Evolutionary conservation across 164 flowering plant species (phyloP), one percentile per base, ranked within the genome.

Genomic region (Kingdonia uniflora): DNA sequence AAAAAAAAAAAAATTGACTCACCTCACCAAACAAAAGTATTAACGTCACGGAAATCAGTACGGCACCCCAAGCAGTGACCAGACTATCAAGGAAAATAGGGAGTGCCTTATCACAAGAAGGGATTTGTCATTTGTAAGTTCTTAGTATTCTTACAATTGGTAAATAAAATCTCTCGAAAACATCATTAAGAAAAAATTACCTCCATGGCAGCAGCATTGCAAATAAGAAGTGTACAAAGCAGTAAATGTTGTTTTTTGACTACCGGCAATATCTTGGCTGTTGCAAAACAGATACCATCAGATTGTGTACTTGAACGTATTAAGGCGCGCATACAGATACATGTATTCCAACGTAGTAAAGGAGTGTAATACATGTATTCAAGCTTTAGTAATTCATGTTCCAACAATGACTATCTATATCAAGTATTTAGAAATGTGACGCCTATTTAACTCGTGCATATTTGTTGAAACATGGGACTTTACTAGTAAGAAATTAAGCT

Each of bases 181-280:
- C 19, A 20, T 13, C 11, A 35, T 19, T 5, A 51, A 16, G 2
- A 38, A 45, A 23, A 20, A 13, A n/a, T 37, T 76, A 92, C 98
- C 99, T 92, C 99, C 99, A 92, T 92, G 5, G 99, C 91, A 54
- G 86, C 95, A 53, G 99, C 95, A 81, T 92, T 92, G 76, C 83
- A 86, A 19, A 92, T 82, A 49, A 92, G 92, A 42, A 92, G 73
- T n/a, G 99, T 92, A 71, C 95, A 86, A 16, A 92, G 87, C 73
- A 92, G 58, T 44, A 88, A 61, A 71, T 92, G 99, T 61, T 86
- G 97, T 2, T 73, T 86, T 65, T 62, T 72, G 19, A 92, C 95
- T 29, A 92, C 99, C 15, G 97, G 99, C 67, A 92, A 60, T 68
- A 92, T 92, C 74, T 82, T 92, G 2, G 66, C 99, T 92, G 85